Conservation (phyloP, 139 green algal species). For the Asterochloris sp. region DNA sequence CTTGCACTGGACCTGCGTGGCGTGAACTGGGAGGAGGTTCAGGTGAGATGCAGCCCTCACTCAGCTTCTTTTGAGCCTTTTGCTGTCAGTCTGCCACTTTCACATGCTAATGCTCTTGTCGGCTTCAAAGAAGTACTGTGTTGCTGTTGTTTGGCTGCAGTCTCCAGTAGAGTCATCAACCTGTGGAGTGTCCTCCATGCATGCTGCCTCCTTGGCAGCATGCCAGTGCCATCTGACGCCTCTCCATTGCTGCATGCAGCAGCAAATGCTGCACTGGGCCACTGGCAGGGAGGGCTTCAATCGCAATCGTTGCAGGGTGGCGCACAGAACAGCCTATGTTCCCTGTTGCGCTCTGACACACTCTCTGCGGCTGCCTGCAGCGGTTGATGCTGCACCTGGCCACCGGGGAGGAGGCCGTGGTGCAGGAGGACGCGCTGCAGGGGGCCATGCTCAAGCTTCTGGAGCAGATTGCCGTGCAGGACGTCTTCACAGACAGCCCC, state of each 20-base stretch:
- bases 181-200: no score
- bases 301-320: neutral
- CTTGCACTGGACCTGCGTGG: no score
- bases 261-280: neutral
- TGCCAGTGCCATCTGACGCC: neutral
- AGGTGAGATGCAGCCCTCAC: no score
- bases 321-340: neutral
- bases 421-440: conserved; percentile 1
- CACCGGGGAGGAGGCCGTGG: neutral
- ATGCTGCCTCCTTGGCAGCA: neutral
- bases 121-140: no score
- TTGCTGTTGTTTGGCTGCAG: no score
- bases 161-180: no score
- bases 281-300: neutral
- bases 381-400: conserved; percentile 1
- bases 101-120: no score
- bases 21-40: no score
- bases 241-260: neutral
- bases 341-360: neutral
- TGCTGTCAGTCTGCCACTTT: no score
- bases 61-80: no score
- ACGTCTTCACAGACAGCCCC: conserved; percentile 1
- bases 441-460: neutral
- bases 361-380: neutral
- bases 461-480: conserved; percentile 1